A percentile compares a stretch with the other conserved stretches of the same genome.
Conservation (phyloP, 805 yeast species). For the Monosporozyma siamensis region DNA sequence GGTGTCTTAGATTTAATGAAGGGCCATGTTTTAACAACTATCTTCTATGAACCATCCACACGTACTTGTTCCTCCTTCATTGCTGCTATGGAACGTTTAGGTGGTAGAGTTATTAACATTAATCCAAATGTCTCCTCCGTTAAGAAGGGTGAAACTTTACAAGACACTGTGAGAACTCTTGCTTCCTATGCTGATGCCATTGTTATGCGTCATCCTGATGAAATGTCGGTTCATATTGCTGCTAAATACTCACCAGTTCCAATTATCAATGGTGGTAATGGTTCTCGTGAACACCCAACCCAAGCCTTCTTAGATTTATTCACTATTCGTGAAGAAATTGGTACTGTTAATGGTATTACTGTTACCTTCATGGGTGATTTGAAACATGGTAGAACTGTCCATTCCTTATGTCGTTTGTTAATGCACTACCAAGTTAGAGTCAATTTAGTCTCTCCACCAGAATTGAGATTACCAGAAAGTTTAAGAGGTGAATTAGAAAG, state of each 20-base stretch:
- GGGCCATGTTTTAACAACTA: conserved; percentile 86
- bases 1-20: conserved; percentile 87
- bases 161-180: conserved; percentile 90
- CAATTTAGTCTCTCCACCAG: conserved; percentile 86
- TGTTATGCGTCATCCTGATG: conserved; percentile 93
- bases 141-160: conserved; percentile 95
- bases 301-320: conserved; percentile 96
- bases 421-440: conserved; percentile 88
- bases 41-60: conserved; percentile 97
- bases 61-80: conserved; percentile 95
- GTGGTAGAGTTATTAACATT: conserved; percentile 91
- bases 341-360: conserved; percentile 95
- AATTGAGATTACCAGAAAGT: conserved; percentile 71
- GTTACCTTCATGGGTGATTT: conserved; percentile 98
- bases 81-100: conserved; percentile 99
- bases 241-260: conserved; percentile 97
- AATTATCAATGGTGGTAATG: conserved; percentile 95
- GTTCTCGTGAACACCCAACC: conserved; percentile 96
- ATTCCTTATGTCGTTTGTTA: conserved; percentile 83
- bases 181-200: conserved; percentile 95
- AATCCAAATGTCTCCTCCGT: conserved; percentile 85
- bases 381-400: conserved; percentile 97
- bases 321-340: conserved; percentile 97
- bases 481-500: conserved; percentile 56
- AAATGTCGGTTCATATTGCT: conserved; percentile 85